Evolutionary conservation across 2,329 filamentous ascomycete species (phyloP).

Genomic region (Chlorencoelia australis): DNA sequence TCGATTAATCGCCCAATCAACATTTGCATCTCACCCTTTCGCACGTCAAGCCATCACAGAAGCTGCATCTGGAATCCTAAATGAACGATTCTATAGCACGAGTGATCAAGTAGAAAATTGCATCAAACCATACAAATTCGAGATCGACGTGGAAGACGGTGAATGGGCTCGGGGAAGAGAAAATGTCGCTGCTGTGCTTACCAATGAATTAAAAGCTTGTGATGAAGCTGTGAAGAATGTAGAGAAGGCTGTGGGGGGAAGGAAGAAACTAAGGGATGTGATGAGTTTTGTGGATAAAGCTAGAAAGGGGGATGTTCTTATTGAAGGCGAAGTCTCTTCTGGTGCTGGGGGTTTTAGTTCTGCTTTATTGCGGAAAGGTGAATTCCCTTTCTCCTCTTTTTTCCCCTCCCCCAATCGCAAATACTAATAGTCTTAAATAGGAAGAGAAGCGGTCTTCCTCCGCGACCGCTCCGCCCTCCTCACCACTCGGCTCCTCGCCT

Average conservation of each 20-base stretch:
- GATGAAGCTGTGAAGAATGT: conserved; percentile 67
- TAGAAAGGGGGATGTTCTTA: conserved; percentile 69
- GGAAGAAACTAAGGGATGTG: conserved; percentile 79
- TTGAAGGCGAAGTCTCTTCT: conserved; percentile 73
- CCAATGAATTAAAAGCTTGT: conserved; percentile 76
- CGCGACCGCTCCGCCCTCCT: conserved; percentile 84
- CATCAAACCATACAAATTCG: conserved; percentile 97
- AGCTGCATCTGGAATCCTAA: conserved; percentile 79
- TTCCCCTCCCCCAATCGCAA: neutral
- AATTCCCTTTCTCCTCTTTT: conserved; percentile 22
- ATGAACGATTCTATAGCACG: conserved; percentile 92
- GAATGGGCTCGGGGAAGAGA: conserved; percentile 85
- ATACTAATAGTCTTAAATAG: conserved; percentile 34
- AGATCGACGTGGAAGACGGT: conserved; percentile 84
- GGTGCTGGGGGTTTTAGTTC: conserved; percentile 92
- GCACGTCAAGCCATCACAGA: conserved; percentile 88
- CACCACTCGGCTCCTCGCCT: conserved; percentile 76
- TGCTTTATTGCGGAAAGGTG: conserved; percentile 73
- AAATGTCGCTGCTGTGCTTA: conserved; percentile 70
- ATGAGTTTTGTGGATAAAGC: conserved; percentile 86
- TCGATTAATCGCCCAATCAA: conserved; percentile 65
- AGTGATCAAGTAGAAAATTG: conserved; percentile 98
- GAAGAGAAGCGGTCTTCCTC: conserved; percentile 87
- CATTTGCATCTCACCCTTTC: conserved; percentile 83
- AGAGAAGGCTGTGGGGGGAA: conserved; percentile 69